Evolutionary conservation across 2,329 filamentous ascomycete species (phyloP).

Genomic region (Beauveria brongniartii): DNA sequence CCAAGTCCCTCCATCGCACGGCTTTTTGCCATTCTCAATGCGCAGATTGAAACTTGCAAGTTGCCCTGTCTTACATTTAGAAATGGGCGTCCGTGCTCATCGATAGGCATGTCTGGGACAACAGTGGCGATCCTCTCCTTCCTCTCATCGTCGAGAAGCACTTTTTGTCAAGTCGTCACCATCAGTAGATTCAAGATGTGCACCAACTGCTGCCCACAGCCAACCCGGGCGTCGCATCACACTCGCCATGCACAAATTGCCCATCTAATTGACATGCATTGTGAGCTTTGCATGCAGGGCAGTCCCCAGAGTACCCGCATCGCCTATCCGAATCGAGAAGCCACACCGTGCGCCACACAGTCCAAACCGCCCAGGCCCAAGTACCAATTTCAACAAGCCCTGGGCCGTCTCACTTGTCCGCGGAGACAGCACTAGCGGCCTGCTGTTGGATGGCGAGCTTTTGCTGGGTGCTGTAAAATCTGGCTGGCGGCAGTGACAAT

Average conservation of each 20-base stretch:
- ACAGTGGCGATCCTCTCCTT: neutral
- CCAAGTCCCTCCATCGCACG: neutral
- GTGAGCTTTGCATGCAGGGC: constrained; percentile 6
- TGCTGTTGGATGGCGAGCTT: neutral
- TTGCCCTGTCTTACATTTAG: neutral
- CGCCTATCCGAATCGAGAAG: constrained; percentile 8
- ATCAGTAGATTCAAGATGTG: neutral
- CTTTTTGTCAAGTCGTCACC: neutral
- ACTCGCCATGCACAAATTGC: neutral
- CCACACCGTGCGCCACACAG: constrained; percentile 9
- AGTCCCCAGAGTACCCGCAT: constrained; percentile 8
- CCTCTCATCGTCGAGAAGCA: neutral
- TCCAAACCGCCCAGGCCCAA: neutral
- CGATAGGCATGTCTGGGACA: neutral
- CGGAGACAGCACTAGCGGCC: neutral
- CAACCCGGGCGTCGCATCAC: neutral
- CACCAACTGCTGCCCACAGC: neutral
- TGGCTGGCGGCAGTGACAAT: neutral
- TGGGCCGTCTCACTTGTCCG: constrained; percentile 6
- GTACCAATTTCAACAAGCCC: neutral
- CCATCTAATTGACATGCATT: constrained; percentile 12
- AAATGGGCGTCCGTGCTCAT: constrained; percentile 1
- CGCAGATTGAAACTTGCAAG: constrained; percentile 5
- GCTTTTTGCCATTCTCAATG: neutral
- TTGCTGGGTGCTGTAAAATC: neutral